phyloP scores from a whole-genome alignment of 2,329 filamentous ascomycete genomes.

The Chaetomium strumarium region DNA sequence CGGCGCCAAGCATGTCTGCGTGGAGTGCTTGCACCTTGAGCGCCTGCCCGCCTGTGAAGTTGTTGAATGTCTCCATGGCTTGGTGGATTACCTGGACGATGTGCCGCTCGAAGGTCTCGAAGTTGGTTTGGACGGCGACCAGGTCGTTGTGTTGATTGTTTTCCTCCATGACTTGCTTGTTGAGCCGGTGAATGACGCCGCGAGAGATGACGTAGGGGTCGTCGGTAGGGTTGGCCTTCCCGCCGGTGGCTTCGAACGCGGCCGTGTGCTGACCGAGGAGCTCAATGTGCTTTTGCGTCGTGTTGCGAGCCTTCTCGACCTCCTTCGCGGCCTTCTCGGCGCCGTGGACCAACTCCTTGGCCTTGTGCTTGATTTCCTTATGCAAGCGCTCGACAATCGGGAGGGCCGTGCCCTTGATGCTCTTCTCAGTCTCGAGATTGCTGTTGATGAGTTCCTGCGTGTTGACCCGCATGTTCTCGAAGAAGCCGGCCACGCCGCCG shows the following conservation, averaged over 20 bases:
- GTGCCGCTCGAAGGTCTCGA: slow-evolving; percentile 80
- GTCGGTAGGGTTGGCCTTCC: slow-evolving; percentile 62
- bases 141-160: slow-evolving; percentile 95
- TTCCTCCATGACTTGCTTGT: slow-evolving; percentile 89
- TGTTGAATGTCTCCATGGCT: slow-evolving; percentile 75
- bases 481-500: slow-evolving; percentile 83
- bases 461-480: slow-evolving; percentile 90
- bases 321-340: slow-evolving; percentile 81
- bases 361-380: slow-evolving; percentile 94
- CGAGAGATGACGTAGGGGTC: slow-evolving; percentile 87
- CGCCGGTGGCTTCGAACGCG: slow-evolving; percentile 68
- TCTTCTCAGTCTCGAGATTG: slow-evolving; percentile 87
- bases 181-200: slow-evolving; percentile 73
- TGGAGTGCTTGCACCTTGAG: slow-evolving; percentile 79
- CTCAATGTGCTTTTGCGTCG: slow-evolving; percentile 94
- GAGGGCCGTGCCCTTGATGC: slow-evolving; percentile 76
- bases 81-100: slow-evolving; percentile 77
- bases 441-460: slow-evolving; percentile 86
- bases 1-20: slow-evolving; percentile 70
- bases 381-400: slow-evolving; percentile 87
- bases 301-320: slow-evolving; percentile 80
- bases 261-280: slow-evolving; percentile 82
- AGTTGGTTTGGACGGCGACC: slow-evolving; percentile 84
- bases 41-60: slow-evolving; percentile 71
- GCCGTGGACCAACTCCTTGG: slow-evolving; percentile 78